Percentiles rank a stretch among this genome's conserved stretches.
Conservation (phyloP, 2,329 filamentous ascomycete genomes). For the Botrytis fabae region DNA sequence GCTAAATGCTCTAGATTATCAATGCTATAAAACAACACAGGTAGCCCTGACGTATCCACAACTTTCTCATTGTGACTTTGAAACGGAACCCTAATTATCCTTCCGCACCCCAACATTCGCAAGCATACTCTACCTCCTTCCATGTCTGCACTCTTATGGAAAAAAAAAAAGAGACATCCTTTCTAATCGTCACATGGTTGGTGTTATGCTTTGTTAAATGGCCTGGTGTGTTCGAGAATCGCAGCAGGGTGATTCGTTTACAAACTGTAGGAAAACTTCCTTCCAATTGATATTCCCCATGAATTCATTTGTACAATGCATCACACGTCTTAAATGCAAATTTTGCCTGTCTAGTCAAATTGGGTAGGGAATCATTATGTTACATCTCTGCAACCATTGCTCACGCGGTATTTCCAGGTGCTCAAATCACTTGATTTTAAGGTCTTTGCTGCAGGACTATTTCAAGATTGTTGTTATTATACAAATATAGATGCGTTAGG, state of each 20-base stretch:
- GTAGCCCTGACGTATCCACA: background rate
- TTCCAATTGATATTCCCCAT: background rate
- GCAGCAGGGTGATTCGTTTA: background rate
- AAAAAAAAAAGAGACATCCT: background rate
- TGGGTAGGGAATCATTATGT: background rate
- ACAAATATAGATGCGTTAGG: background rate
- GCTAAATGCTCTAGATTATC: background rate
- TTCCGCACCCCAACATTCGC: background rate
- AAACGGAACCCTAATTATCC: background rate
- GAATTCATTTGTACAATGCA: too few relatives aligned
- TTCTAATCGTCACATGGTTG: background rate
- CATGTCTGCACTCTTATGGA: background rate
- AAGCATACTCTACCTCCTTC: background rate
- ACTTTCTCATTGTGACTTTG: background rate
- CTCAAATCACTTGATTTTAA: background rate
- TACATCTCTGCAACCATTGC: background rate
- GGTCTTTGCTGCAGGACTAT: background rate
- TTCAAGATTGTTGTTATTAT: background rate
- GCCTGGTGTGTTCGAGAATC: background rate
- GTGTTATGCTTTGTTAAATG: background rate
- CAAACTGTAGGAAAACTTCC: background rate
- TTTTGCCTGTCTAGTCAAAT: too few relatives aligned
- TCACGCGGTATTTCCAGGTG: background rate
- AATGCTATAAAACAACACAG: background rate
- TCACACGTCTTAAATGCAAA: too few relatives aligned